phyloP scores from a whole-genome alignment of 164 flowering plant species.

The Cinnamomum micranthum region DNA sequence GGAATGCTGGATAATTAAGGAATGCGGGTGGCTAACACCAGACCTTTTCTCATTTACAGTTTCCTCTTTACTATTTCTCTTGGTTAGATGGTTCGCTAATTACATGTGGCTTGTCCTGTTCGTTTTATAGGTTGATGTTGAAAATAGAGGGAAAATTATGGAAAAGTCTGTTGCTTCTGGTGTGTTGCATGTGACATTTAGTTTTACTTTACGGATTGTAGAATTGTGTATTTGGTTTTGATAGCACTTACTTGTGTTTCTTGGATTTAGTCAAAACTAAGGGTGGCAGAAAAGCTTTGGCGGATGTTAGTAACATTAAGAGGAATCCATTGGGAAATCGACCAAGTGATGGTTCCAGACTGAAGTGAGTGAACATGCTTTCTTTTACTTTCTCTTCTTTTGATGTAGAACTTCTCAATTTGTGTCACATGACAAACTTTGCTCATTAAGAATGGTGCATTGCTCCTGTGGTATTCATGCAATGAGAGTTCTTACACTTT shows the following conservation, averaged over 20 bases:
- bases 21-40: neutral
- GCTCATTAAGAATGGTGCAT: neutral
- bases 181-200: slow-evolving; percentile 13
- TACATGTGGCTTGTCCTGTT: neutral
- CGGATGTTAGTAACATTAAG: slow-evolving; percentile 55
- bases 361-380: slow-evolving; percentile 30
- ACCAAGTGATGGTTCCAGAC: slow-evolving; percentile 24
- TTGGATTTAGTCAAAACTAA: slow-evolving; percentile 27
- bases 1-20: neutral
- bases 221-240: neutral
- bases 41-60: neutral
- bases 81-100: neutral
- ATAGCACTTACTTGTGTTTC: neutral
- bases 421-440: neutral
- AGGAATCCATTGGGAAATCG: slow-evolving; percentile 18
- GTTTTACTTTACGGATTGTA: neutral
- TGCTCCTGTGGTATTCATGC: neutral
- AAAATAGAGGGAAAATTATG: slow-evolving; percentile 28
- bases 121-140: slow-evolving; percentile 27
- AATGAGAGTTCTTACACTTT: neutral
- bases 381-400: neutral
- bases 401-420: neutral
- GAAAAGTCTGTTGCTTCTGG: slow-evolving; percentile 31
- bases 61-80: neutral
- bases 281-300: slow-evolving; percentile 50